phyloP scores from a whole-genome alignment of 805 yeast genomes.

The Metschnikowia vanudenii region DNA sequence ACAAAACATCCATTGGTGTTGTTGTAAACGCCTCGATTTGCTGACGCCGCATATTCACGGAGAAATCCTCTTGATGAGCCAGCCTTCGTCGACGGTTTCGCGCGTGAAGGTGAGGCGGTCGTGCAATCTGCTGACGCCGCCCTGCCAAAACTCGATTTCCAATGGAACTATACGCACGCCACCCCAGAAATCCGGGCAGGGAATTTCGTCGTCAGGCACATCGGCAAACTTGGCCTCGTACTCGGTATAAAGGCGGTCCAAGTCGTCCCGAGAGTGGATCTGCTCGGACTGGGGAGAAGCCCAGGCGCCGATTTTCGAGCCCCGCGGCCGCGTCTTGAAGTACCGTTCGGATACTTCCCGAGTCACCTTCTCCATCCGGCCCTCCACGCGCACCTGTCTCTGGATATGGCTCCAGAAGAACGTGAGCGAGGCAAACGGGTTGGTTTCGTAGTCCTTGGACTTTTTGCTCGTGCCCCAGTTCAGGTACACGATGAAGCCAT shows the following conservation, averaged over 20 bases:
- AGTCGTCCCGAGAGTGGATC: constrained; percentile 56
- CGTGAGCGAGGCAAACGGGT: constrained; percentile 77
- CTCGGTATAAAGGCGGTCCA: constrained; percentile 51
- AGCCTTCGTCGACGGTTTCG: constrained; percentile 45
- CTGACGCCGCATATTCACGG: constrained; percentile 57
- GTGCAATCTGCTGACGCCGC: constrained; percentile 84
- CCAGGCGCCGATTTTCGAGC: constrained; percentile 95
- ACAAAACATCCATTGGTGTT: too few species aligned
- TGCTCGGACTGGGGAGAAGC: constrained; percentile 82
- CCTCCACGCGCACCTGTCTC: constrained; percentile 93
- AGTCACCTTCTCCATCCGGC: constrained; percentile 68
- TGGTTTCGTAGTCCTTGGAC: constrained; percentile 63
- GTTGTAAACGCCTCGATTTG: too few species aligned
- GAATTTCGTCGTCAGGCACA: constrained; percentile 58
- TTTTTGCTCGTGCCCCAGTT: constrained; percentile 91
- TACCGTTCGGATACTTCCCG: constrained; percentile 75
- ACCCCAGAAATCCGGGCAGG: constrained; percentile 96
- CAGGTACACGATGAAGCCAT: constrained; percentile 84
- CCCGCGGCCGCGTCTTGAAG: constrained; percentile 86
- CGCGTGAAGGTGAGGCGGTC: constrained; percentile 79
- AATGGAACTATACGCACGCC: constrained; percentile 85
- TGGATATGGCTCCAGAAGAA: constrained; percentile 92
- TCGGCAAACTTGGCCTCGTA: constrained; percentile 59
- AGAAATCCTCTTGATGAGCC: constrained; percentile 70
- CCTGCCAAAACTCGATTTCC: constrained; percentile 97